Conservation (phyloP, 1,139 yeast genomes). For the Arxiozyma telluris region DNA sequence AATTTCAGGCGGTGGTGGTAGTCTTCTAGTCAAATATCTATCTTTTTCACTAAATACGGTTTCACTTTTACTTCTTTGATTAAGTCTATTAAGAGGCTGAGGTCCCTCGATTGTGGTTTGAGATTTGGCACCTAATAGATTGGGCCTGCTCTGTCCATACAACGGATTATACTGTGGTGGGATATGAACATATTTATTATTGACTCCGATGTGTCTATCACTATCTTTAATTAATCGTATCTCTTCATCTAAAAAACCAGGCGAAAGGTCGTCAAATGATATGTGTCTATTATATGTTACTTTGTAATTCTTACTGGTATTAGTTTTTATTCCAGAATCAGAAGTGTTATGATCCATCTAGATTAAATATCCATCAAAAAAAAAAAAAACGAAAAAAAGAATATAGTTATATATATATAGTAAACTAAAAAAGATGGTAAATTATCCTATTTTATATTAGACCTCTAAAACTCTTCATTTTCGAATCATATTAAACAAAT, state of each 20-base stretch:
- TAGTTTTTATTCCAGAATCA: not conserved
- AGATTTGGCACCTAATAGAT: not conserved
- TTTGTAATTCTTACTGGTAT: not conserved
- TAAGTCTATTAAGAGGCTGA: not conserved
- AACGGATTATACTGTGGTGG: constrained; percentile 28
- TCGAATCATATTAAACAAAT: no score
- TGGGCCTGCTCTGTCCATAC: constrained; percentile 7
- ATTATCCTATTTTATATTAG: not conserved
- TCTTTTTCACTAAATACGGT: constrained; percentile 5
- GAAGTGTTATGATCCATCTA: not conserved
- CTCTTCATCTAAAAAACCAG: constrained; percentile 26
- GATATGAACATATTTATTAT: constrained; percentile 23
- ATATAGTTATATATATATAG: no score
- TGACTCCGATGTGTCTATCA: constrained; percentile 17
- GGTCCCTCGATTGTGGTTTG: not conserved
- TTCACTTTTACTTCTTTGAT: constrained; percentile 4
- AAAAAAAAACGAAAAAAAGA: no score
- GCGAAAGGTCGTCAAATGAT: constrained; percentile 30
- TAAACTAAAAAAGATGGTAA: not conserved
- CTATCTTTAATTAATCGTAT: constrained; percentile 15
- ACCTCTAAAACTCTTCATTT: not conserved
- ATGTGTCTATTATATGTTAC: constrained; percentile 20
- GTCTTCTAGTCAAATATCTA: constrained; percentile 8
- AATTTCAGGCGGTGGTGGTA: constrained; percentile 32
- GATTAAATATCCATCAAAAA: not conserved